Evolutionary conservation across 202 grass and related monocot genomes (phyloP).

Genomic region (Zoysia matrella): DNA sequence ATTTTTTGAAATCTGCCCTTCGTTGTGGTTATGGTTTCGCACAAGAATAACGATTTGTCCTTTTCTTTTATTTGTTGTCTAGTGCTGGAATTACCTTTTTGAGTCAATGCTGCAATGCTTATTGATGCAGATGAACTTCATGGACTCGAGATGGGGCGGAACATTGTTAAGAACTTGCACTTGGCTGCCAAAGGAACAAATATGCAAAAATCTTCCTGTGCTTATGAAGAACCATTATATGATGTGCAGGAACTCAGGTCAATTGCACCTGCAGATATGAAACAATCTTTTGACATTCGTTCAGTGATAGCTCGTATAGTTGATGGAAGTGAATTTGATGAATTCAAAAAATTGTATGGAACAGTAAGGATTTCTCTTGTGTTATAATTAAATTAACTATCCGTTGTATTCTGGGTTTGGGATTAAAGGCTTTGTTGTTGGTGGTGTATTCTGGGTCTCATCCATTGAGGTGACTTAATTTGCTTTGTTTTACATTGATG

Average conservation of each 20-base stretch:
- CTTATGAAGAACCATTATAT: conserved; percentile 84
- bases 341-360: conserved; percentile 99
- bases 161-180: conserved; percentile 89
- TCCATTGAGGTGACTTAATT: conserved; percentile 27
- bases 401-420: too few species aligned
- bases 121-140: conserved; percentile 86
- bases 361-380: conserved; percentile 64
- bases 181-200: conserved; percentile 71
- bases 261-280: conserved; percentile 87
- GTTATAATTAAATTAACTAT: background rate
- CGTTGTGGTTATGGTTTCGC: background rate
- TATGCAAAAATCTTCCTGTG: conserved; percentile 49
- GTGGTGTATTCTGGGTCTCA: conserved; percentile 37
- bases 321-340: conserved; percentile 94
- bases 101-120: conserved; percentile 30
- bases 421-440: background rate
- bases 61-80: background rate
- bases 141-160: conserved; percentile 78
- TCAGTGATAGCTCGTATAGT: conserved; percentile 84
- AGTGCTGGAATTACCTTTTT: conserved; percentile 3
- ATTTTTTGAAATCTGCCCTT: conserved; percentile 20
- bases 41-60: background rate
- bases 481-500: conserved; percentile 41
- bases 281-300: conserved; percentile 86
- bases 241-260: conserved; percentile 77